Base-by-base conservation (phyloP, 2,329 filamentous ascomycete species). In the Chalaropsis thielavioides region DNA sequence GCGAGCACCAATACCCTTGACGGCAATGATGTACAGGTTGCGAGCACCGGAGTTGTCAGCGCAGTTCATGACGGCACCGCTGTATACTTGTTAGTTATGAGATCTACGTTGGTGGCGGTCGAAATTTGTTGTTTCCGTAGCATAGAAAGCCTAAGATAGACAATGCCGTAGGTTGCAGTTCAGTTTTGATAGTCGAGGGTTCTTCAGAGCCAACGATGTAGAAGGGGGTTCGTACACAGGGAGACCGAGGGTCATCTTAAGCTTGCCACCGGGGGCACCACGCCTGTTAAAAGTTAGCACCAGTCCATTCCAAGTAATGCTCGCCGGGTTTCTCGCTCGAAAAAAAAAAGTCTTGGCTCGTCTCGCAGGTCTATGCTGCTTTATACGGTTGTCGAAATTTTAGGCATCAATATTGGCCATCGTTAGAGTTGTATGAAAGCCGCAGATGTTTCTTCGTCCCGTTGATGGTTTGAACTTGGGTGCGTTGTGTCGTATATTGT, bases 241-340 rank as follows among this genome's bases (percentile, higher is more conserved):
- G 76, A 99, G 91, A 96, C 90, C 94, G 81, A 99, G 90, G 80
- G 94, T 96, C 94, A 99, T 99, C 89, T 96, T 97, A 76, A 97
- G 89, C 89, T 99, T 99, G 89, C 95, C 95, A 86, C 94, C 94
- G 76, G 92, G 89, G 84, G 90, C 88, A 89, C 88, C 89, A 85
- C 90, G 84, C 71, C 84, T 87, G 73, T 70, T 72, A 70, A 66
- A 68, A 67, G 70, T 71, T 67, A 74, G 78, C 71, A 78, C 75
- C 72, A 60, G 64, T 66, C 31, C 54, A 60, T 62, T 22, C 7
- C n/a, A 10, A 38, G 58, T 63, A 19, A 11, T 44, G 56, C 22
- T 31, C 10, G n/a, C 8, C n/a, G n/a, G n/a, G n/a, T 17, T 49
- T 61, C 51, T 38, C 6, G 58, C 64, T 65, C 51, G 2, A 51